Evolutionary conservation across 2,329 filamentous ascomycete genomes (phyloP).

Genomic region (Talaromyces sp.): DNA sequence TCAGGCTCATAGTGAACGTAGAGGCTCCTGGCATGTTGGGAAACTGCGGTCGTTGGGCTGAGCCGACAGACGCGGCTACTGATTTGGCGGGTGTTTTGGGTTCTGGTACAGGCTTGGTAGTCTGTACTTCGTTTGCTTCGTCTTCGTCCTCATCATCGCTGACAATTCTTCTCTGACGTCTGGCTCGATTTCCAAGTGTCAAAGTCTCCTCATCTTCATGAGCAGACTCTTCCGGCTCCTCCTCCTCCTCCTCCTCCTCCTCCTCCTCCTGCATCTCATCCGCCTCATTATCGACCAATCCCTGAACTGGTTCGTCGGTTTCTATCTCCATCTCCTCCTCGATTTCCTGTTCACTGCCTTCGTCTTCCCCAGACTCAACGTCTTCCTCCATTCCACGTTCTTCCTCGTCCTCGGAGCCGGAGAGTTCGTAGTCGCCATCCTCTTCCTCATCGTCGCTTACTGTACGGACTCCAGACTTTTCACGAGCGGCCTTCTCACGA

Average conservation of each 20-base stretch:
- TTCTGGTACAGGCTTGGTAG: constrained; percentile 21
- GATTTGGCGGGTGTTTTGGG: constrained; percentile 32
- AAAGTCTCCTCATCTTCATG: constrained; percentile 44
- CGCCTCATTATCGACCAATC: constrained; percentile 27
- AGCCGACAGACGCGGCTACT: constrained; percentile 27
- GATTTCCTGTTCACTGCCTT: constrained; percentile 21
- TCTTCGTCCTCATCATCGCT: constrained; percentile 65
- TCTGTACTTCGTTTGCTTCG: constrained; percentile 27
- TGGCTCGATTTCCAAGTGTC: constrained; percentile 47
- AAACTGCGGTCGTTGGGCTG: constrained; percentile 55
- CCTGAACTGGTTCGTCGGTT: constrained; percentile 32
- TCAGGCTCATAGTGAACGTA: constrained; percentile 62
- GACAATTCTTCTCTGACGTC: constrained; percentile 55
- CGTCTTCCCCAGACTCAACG: constrained; percentile 28
- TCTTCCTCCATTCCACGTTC: constrained; percentile 37
- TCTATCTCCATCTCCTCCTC: constrained; percentile 20
- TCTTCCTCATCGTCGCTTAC: constrained; percentile 46
- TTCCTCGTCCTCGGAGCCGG: constrained; percentile 47
- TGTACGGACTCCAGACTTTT: constrained; percentile 53
- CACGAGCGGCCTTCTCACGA: constrained; percentile 71
- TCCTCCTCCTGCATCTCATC: constrained; percentile 35
- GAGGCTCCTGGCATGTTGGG: constrained; percentile 59
- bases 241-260: constrained; percentile 26
- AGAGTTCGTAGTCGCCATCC: constrained; percentile 44
- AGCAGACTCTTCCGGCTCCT: constrained; percentile 23